Evolutionary conservation across 2,329 filamentous ascomycete genomes (phyloP), one percentile per base, ranked within the genome.

Genomic region (Lachnellula hyalina): DNA sequence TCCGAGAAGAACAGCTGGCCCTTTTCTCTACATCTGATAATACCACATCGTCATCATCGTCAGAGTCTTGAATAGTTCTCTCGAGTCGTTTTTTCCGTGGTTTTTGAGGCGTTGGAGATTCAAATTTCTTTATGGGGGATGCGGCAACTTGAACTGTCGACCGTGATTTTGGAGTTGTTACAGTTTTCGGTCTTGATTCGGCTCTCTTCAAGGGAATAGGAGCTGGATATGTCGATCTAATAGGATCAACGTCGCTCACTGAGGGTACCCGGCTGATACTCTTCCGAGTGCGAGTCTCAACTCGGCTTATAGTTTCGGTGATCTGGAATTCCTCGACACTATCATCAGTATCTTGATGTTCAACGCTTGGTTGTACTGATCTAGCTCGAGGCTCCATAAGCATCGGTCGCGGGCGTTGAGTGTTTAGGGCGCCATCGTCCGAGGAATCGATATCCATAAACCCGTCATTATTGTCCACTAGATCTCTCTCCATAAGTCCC

Each of bases 371-470:
- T 23, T 53, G 49, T n/a, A 57, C 34, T 15, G 46, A 36, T 23
- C 47, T 48, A 12, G 38, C 23, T 15, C 32, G 46, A 17, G 32
- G 12, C n/a, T 52, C 40, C 46, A 49, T 34, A 15, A 41, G 35
- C 19, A 23, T 28, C 14, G 25, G 21, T 32, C 41, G 49, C 46
- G 11, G 45, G 44, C 49, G 40, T 32, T 51, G 52, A n/a, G 57
- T 49, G 12, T 51, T 46, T 25, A 53, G 41, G n/a, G 53, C 23
- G 28, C 38, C 5, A 47, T 35, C 12, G 32, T 54, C 51, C 34
- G 57, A 48, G 21, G 66, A 64, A 55, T 70, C 68, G 35, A 70
- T 65, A 52, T 70, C 68, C 49, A 68, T 54, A 55, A 69, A 70
- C 8, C 58, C 65, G 40, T 65, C 63, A 25, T 49, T 38, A 47